A percentile compares a stretch with the other conserved stretches of the same genome.
These are phyloP conservation scores for Daldinia decipiens DNA, from an alignment of 495 filamentous ascomycete species.

Conservation along the genomic window DNA sequence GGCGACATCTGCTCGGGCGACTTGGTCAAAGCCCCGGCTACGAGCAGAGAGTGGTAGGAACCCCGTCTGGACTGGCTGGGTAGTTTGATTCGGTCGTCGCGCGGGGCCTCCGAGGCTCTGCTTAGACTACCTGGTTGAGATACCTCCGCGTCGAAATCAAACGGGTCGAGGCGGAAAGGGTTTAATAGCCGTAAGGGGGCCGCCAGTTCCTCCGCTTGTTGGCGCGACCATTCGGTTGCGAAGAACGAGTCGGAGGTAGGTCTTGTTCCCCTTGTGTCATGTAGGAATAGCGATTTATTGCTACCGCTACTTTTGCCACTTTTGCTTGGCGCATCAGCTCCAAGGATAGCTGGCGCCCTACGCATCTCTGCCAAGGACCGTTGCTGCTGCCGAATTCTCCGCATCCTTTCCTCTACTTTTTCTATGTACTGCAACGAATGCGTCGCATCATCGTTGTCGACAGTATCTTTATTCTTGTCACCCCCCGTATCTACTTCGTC, in stretches of 20 bases:
- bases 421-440: too few species aligned
- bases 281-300: conserved; percentile 23
- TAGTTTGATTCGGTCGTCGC: conserved; percentile 16
- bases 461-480: too few species aligned
- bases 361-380: too few species aligned
- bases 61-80: conserved; percentile 15
- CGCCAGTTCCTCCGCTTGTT: conserved; percentile 1
- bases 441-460: too few species aligned
- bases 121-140: not conserved
- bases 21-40: not conserved
- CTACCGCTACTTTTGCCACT: not conserved
- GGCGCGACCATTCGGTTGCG: conserved; percentile 33
- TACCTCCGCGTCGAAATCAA: not conserved
- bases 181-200: not conserved
- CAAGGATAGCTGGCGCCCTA: not conserved
- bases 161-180: not conserved
- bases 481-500: not conserved
- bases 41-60: not conserved
- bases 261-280: not conserved
- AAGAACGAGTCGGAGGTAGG: conserved; percentile 27
- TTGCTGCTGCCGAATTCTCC: too few species aligned
- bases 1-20: not conserved
- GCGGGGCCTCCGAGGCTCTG: not conserved
- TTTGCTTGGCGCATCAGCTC: not conserved
- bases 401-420: too few species aligned